Base-by-base conservation (phyloP, 176 grass and related monocot genomes). In the Poa annua region DNA sequence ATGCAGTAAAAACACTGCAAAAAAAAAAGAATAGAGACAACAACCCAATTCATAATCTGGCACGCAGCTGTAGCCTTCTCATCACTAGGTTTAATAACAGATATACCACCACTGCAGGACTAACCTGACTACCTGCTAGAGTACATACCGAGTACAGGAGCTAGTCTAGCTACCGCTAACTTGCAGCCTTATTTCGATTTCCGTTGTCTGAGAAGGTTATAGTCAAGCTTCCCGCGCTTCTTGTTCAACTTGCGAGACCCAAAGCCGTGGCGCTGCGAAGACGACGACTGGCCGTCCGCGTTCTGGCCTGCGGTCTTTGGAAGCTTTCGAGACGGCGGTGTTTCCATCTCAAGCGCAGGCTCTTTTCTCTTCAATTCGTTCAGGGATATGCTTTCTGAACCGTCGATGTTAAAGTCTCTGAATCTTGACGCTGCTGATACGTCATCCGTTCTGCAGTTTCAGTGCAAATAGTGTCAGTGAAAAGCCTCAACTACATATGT, bases 331-430 rank as follows among this genome's bases (percentile, higher is more conserved):
- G 74, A 81, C 16, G 68, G 52, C 16, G 80, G 48, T 77, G 74
- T 92, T 73, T 95, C 93, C 45, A 68, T 90, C 10, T 88, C 85
- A 26, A 81, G 74, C 62, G 80, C 85, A 2, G 86, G 83, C 26
- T 87, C 52, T 70, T 93, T 96, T 59, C 93, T 96, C 83, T 99
- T 99, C 25, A 94, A 66, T 60, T 92, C 91, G 52, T 86, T 87
- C 17, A 77, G 15, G 63, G 78, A 90, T 21, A 87, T 89, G 83
- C 87, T 88, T 26, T 60, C 78, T 45, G 91, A 90, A 57, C 55
- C 41, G 11, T 79, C 66, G 61, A 90, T 57, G 33, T 68, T 74
- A 12, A 73, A 85, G 42, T 56, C 75, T 50, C 67, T 79, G 41
- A 79, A 86, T 79, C 88, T 90, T 42, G 67, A 79, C 11, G 38